Conservation (phyloP, 2,329 filamentous ascomycete genomes). For the Fusarium paranaense region DNA sequence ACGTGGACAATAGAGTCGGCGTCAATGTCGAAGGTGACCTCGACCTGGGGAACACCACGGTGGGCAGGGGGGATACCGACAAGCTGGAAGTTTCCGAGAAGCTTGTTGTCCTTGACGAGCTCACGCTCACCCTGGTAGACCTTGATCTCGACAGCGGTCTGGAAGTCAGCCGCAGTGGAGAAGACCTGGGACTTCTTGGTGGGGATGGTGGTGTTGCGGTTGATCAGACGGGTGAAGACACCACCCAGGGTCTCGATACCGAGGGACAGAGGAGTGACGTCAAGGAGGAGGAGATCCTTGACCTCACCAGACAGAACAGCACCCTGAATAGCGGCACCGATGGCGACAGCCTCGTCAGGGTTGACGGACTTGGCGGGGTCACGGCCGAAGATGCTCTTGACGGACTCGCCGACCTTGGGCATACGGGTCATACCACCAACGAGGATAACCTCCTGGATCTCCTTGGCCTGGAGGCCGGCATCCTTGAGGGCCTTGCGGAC, state of each 20-base stretch:
- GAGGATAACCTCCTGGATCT: constrained; percentile 97
- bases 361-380: constrained; percentile 98
- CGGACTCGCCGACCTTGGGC: constrained; percentile 96
- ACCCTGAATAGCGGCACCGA: constrained; percentile 97
- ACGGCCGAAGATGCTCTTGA: constrained; percentile 96
- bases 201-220: constrained; percentile 98
- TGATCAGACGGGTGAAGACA: constrained; percentile 98
- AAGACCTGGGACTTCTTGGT: constrained; percentile 99
- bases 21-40: constrained; percentile 99
- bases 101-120: constrained; percentile 98
- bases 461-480: constrained; percentile 88
- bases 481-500: constrained; percentile 98
- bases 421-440: constrained; percentile 99
- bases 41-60: constrained; percentile 94
- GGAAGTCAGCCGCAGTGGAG: constrained; percentile 97
- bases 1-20: constrained; percentile 98
- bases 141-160: constrained; percentile 99
- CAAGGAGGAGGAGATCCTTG: constrained; percentile 93
- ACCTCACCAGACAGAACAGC: constrained; percentile 96
- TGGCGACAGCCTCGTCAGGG: constrained; percentile 97
- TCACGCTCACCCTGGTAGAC: constrained; percentile 99
- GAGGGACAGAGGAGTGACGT: constrained; percentile 94
- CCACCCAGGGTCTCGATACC: constrained; percentile 98
- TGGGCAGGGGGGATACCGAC: constrained; percentile 96
- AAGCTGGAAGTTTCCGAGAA: constrained; percentile 99